Evolutionary conservation across 768 basidiomycete species (phyloP).

Genomic region (Rhodotorula graminis): DNA sequence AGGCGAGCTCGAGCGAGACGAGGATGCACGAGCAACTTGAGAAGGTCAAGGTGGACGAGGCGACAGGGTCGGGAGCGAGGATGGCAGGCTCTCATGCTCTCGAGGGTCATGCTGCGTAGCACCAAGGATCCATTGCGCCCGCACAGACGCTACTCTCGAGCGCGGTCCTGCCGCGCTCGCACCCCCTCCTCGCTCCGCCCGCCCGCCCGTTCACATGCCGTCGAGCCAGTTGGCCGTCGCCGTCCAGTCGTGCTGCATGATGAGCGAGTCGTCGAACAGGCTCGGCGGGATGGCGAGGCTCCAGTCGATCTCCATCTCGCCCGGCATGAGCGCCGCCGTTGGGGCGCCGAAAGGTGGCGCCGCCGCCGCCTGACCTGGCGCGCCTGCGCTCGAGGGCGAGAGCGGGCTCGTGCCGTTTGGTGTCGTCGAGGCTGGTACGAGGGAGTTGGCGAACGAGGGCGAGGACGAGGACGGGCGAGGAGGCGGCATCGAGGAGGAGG

Average conservation of each 20-base stretch:
- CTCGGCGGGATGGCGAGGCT: neutral
- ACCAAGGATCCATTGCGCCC: no score
- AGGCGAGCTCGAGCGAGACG: no score
- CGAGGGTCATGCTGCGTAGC: no score
- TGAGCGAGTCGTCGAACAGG: constrained; percentile 12
- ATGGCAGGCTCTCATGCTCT: no score
- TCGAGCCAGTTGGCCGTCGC: constrained; percentile 2
- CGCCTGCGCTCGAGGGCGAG: no score
- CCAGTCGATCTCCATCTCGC: constrained; percentile 19
- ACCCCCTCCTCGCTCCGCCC: no score
- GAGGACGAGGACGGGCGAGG: neutral
- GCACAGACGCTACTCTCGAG: no score
- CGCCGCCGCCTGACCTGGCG: no score
- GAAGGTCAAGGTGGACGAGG: no score
- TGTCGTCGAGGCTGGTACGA: neutral
- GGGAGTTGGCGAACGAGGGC: neutral
- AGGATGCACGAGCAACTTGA: no score
- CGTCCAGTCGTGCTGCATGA: constrained; percentile 11
- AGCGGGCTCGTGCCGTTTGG: neutral
- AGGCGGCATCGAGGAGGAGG: neutral
- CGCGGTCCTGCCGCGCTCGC: no score
- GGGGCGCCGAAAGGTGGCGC: neutral
- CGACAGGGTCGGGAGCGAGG: no score
- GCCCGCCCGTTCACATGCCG: neutral
- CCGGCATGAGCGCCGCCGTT: constrained; percentile 13